Evolutionary conservation across 306 rosid genomes (phyloP), one percentile per base, ranked within the genome.

Genomic region (Carpinus viminea): DNA sequence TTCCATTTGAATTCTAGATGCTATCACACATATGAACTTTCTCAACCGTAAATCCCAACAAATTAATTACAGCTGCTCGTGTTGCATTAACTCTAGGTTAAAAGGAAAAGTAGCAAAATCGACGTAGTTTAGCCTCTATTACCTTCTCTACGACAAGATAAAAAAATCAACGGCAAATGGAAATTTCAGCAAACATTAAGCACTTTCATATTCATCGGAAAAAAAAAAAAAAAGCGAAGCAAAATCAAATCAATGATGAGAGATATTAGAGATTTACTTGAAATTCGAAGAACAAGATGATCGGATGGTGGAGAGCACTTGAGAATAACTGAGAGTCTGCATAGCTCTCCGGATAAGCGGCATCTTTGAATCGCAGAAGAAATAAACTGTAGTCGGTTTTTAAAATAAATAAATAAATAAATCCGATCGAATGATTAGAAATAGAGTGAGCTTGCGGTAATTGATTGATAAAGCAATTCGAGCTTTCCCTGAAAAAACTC

Each of bases 361-460:
- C 97, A 94, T 80, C 98, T 76, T 84, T 83, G 94, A 70, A 77
- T 87, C 18, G 98, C 92, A 45, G 86, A 89, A 73, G 94, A 88
- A 74, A 94, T 86, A 68, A 94, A 71, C 98, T 92, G 90, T 78
- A 56, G 68, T 74, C 72, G n/a, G 15, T 36, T 20, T 21, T 8
- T 2, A 36, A 2, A 53, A 4, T 3, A 38, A 24, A 55, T 4
- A 70, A 6, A 48, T 56, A 15, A 1, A 45, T 3, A 61, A 24
- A 16, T 47, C 53, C 47, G 26, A 60, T 36, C 15, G 36, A 41
- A 43, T 16, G 24, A 12, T 2, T 46, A 20, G 31, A 21, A 70
- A 68, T 20, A 51, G 41, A 59, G 57, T 0, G 13, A n/a, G 61
- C n/a, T n/a, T 52, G 61, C 61, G n/a, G n/a, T 9, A 21, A 55